Conservation (phyloP, 140 eudicot species). For the Ambrosia hybrid region DNA sequence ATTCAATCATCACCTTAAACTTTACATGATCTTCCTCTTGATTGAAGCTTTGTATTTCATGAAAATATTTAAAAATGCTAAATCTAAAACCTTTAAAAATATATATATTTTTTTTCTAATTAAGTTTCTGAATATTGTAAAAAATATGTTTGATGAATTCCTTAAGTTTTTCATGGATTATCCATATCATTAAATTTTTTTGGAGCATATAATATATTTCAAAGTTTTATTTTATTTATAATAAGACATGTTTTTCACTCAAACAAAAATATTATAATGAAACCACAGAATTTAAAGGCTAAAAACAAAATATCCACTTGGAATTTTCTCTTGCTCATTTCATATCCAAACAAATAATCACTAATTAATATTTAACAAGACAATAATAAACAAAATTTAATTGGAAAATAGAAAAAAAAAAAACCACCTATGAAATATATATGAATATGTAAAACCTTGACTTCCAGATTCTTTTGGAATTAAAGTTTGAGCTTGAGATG, state of each 20-base stretch:
- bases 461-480: constrained; percentile 4
- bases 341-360: constrained; percentile 31
- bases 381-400: constrained; percentile 18
- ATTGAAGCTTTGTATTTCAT: constrained; percentile 29
- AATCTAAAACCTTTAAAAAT: too few species aligned
- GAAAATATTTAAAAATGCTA: not conserved
- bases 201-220: not conserved
- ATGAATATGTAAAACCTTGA: constrained; percentile 18
- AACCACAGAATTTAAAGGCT: not conserved
- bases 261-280: not conserved
- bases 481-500: constrained; percentile 10
- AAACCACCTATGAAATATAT: constrained; percentile 6
- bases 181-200: not conserved
- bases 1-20: constrained; percentile 30
- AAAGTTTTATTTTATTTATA: not conserved
- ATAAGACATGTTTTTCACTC: not conserved
- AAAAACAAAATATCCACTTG: not conserved
- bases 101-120: not conserved
- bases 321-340: constrained; percentile 9
- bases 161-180: not conserved
- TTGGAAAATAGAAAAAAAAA: constrained; percentile 17
- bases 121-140: not conserved
- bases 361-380: constrained; percentile 7
- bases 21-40: constrained; percentile 26
- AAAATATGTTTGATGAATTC: not conserved